These are phyloP conservation scores for Populus ilicifolia DNA, from an alignment of 345 rosid genomes.

Conservation along the genomic window DNA sequence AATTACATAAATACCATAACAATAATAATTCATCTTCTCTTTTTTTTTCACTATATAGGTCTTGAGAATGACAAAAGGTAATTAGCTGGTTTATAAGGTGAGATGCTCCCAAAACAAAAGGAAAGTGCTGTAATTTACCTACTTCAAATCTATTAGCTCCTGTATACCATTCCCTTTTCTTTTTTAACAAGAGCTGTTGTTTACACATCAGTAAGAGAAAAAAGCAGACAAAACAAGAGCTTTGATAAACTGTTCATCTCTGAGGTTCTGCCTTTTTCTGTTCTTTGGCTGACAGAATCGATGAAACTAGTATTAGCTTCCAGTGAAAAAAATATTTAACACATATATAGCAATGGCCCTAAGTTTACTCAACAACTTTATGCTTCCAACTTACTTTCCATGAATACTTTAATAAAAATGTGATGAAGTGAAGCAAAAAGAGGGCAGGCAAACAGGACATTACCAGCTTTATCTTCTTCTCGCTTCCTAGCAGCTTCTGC, in stretches of 20 bases:
- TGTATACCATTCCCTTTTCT: not conserved
- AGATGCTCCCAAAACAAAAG: not conserved
- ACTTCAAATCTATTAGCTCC: not conserved
- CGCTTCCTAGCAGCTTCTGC: slow-evolving; percentile 68
- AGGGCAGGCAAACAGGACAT: not conserved
- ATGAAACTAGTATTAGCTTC: slow-evolving; percentile 16
- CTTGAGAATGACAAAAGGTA: not conserved
- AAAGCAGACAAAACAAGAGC: not conserved
- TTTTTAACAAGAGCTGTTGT: not conserved
- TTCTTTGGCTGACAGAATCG: slow-evolving; percentile 36
- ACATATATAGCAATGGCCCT: not conserved
- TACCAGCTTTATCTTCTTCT: slow-evolving; percentile 65
- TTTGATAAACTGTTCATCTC: slow-evolving; percentile 26
- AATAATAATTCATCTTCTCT: too few relatives aligned
- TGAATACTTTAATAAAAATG: too few relatives aligned
- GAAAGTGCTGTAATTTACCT: not conserved
- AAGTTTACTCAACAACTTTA: not conserved
- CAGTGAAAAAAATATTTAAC: not conserved
- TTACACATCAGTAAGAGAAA: not conserved
- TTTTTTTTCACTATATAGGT: not conserved
- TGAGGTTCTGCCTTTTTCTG: slow-evolving; percentile 49
- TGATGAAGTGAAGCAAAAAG: too few relatives aligned
- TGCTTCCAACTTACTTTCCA: too few relatives aligned
- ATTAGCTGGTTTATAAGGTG: not conserved
- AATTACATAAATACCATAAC: too few relatives aligned